Base-by-base conservation (phyloP, 2,329 filamentous ascomycete species). In the Dendrostoma leiphaemia region DNA sequence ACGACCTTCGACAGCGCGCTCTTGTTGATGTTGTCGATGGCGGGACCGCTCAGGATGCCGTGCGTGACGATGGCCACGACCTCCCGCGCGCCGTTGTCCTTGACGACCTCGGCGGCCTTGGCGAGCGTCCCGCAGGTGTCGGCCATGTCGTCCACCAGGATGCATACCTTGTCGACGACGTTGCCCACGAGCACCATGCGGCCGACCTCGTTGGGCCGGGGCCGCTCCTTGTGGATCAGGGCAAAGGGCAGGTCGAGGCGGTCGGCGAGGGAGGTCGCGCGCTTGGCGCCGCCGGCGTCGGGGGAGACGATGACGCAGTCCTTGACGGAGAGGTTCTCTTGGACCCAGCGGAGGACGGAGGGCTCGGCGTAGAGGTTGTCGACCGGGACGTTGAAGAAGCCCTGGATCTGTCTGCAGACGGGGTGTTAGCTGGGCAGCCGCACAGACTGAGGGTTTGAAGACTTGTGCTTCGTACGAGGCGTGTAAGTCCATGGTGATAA, bases 381-480 rank as follows among this genome's bases (percentile, higher is more conserved):
- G 53, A 99, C 94, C 2, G 94, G 94, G 55, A 97, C 96, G 67
- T 99, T 93, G 68, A 99, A 97, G 79, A 97, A 99, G 51, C 94
- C 94, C 73, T 99, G 94, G 67, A 97, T 97, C 72, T 99, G 91
- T 28, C 55, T 58, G 44, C 15, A 21, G 7, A 17, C 8, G 4
- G 13, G 31, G 29, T 93, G 69, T 94, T 6, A 28, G 17, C 34
- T 9, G 8, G 15, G 15, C 21, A 15, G 15, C 19, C 17, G n/a
- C 17, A 29, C 24, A 28, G 12, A 29, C 24, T 21, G 12, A 29
- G 24, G 28, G 28, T 10, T 24, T 6, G 29, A 23, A 12, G 10
- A 32, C 13, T 19, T 40, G 37, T 61, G 64, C 60, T 24, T 55
- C 63, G 58, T 97, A 93, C 46, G 93, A 90, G 70, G 97, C 93